Conservation (phyloP, 2,329 filamentous ascomycete genomes). For the Trichoderma atrobrunneum region DNA sequence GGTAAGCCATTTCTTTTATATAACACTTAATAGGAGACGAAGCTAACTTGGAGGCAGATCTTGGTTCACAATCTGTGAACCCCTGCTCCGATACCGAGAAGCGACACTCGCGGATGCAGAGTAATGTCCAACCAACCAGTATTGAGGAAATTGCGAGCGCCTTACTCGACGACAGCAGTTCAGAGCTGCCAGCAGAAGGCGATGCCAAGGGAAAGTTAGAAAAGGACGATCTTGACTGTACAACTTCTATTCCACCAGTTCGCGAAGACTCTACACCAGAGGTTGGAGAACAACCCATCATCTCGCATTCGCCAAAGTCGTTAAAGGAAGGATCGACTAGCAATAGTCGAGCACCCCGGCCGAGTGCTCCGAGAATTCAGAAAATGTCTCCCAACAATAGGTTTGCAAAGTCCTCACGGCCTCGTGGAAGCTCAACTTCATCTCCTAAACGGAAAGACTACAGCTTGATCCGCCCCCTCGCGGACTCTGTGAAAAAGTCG, state of each 20-base stretch:
- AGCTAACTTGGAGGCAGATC: constrained; percentile 10
- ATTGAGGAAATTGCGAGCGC: constrained; percentile 33
- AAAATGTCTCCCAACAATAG: constrained; percentile 21
- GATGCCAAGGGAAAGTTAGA: neutral
- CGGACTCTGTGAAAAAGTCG: constrained; percentile 19
- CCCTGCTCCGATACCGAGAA: constrained; percentile 18
- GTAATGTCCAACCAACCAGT: constrained; percentile 13
- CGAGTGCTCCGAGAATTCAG: constrained; percentile 13
- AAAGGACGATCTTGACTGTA: neutral
- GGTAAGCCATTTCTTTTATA: constrained; percentile 20
- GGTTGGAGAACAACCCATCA: neutral
- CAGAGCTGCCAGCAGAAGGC: constrained; percentile 11
- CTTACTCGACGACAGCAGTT: constrained; percentile 28
- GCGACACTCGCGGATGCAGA: constrained; percentile 15
- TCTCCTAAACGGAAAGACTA: constrained; percentile 21
- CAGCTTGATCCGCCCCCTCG: constrained; percentile 21
- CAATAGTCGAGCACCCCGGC: neutral
- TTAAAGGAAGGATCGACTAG: neutral
- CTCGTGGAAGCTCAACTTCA: constrained; percentile 15
- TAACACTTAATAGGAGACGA: neutral
- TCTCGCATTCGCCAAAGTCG: neutral
- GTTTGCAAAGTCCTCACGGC: neutral
- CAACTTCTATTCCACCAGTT: neutral
- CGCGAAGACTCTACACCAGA: neutral
- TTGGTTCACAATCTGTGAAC: neutral